Percentiles rank a stretch among this genome's conserved stretches.
phyloP scores from a whole-genome alignment of 495 filamentous ascomycete genomes.

The Astrothelium subdiscretum region DNA sequence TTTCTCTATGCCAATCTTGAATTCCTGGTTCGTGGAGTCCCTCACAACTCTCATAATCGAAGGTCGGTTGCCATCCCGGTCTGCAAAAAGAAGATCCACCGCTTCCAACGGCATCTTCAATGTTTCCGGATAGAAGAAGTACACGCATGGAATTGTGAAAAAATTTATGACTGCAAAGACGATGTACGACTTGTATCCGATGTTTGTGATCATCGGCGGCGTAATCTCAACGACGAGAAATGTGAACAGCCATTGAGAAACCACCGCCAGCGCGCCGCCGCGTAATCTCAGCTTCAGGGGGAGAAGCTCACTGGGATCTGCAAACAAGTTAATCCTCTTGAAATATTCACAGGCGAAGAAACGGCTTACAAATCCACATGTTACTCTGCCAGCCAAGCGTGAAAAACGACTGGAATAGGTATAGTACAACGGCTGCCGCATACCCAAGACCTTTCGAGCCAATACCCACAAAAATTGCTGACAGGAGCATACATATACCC shows the following conservation, averaged over 20 bases:
- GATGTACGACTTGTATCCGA: conserved; percentile 14
- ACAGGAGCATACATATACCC: conserved; percentile 12
- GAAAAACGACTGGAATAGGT: conserved; percentile 16
- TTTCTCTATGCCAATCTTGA: conserved; percentile 6
- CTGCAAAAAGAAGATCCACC: conserved; percentile 15
- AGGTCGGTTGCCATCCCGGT: conserved; percentile 7
- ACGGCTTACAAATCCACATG: conserved; percentile 6
- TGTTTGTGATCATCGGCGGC: conserved; percentile 14
- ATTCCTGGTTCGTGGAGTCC: conserved; percentile 8
- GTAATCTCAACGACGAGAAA: conserved; percentile 16
- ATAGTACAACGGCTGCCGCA: conserved; percentile 12
- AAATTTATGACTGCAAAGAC: conserved; percentile 10
- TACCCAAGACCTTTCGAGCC: conserved; percentile 13
- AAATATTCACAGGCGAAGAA: background rate
- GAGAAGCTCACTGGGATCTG: conserved; percentile 11
- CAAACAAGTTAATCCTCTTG: background rate
- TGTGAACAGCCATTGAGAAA: conserved; percentile 14
- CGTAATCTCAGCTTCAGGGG: conserved; percentile 9
- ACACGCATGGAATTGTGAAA: conserved; percentile 2
- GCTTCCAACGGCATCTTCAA: conserved; percentile 10
- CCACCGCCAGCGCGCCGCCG: conserved; percentile 11
- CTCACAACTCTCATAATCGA: conserved; percentile 9
- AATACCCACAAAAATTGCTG: conserved; percentile 14
- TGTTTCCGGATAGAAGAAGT: conserved; percentile 7
- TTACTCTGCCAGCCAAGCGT: conserved; percentile 16